phyloP scores from a whole-genome alignment of 805 yeast species.

The Priceomyces haplophilus region DNA sequence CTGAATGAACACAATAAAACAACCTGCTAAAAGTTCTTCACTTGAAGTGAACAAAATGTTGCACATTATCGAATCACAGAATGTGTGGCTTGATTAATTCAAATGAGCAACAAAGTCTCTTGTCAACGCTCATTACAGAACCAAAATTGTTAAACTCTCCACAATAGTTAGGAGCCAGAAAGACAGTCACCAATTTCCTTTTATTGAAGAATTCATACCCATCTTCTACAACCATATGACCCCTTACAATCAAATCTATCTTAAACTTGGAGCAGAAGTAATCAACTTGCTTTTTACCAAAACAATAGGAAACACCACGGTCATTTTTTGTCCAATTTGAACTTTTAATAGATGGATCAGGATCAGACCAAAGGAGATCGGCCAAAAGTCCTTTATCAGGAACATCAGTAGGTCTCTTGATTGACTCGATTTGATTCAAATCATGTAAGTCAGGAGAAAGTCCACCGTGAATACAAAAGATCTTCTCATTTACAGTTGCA shows the following conservation, averaged over 20 bases:
- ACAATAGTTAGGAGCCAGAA: slow-evolving; percentile 81
- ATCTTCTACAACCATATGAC: slow-evolving; percentile 88
- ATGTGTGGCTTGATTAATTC: slow-evolving; percentile 59
- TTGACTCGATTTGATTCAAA: slow-evolving; percentile 65
- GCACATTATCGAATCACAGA: background rate
- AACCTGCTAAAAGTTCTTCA: slow-evolving; percentile 1
- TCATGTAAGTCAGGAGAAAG: slow-evolving; percentile 67
- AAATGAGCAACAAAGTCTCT: slow-evolving; percentile 65
- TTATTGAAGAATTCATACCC: slow-evolving; percentile 81
- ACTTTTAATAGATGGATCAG: slow-evolving; percentile 43
- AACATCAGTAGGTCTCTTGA: slow-evolving; percentile 78
- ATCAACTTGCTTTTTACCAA: slow-evolving; percentile 71
- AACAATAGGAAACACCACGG: slow-evolving; percentile 78
- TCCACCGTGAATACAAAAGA: slow-evolving; percentile 67
- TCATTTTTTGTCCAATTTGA: slow-evolving; percentile 77
- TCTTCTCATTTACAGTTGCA: slow-evolving; percentile 57
- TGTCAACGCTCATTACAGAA: slow-evolving; percentile 72
- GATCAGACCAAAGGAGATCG: slow-evolving; percentile 82
- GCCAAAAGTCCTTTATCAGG: slow-evolving; percentile 78
- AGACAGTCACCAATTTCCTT: slow-evolving; percentile 71
- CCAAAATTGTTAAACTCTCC: slow-evolving; percentile 81
- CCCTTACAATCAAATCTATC: slow-evolving; percentile 75
- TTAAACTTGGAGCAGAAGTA: slow-evolving; percentile 62
- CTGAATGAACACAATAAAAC: slow-evolving; percentile 4
- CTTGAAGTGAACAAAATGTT: background rate